These are phyloP conservation scores for Leccinum sublutescens DNA, from an alignment of 768 basidiomycete species.

Conservation along the genomic window DNA sequence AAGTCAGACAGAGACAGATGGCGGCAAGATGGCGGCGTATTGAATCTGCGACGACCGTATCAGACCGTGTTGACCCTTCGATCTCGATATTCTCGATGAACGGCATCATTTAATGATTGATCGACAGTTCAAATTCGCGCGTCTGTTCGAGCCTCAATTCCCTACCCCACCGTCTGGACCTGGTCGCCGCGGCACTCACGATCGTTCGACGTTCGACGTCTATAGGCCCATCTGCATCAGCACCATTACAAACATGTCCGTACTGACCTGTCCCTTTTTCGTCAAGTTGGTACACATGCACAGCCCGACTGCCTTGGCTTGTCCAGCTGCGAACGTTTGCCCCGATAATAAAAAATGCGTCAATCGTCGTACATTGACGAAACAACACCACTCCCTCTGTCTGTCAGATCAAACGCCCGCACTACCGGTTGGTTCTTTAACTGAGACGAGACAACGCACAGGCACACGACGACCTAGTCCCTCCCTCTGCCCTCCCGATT, in stretches of 20 bases:
- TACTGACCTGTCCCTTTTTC: not conserved
- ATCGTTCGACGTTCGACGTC: not conserved
- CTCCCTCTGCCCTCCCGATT: slow-evolving; percentile 1
- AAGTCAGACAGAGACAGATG: not conserved
- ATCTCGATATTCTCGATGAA: slow-evolving; percentile 1
- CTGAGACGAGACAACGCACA: slow-evolving; percentile 5
- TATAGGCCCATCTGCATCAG: not conserved
- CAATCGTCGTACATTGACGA: not conserved
- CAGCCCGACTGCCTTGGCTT: not conserved
- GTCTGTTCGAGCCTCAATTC: not conserved
- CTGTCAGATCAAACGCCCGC: not conserved
- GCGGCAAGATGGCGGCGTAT: not conserved
- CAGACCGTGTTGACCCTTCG: slow-evolving; percentile 1
- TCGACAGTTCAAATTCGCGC: not conserved
- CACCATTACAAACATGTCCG: not conserved
- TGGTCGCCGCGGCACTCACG: not conserved
- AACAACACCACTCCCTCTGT: not conserved
- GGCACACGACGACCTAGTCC: slow-evolving; percentile 1
- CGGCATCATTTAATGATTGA: slow-evolving; percentile 4
- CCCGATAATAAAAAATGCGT: not conserved
- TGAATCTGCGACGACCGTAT: not conserved
- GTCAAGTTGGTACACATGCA: slow-evolving; percentile 1
- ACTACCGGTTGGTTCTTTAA: not conserved
- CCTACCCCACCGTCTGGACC: not conserved
- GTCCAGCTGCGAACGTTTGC: not conserved